Evolutionary conservation across 257 asterid genomes (phyloP).

Genomic region (Cordia subcordata): DNA sequence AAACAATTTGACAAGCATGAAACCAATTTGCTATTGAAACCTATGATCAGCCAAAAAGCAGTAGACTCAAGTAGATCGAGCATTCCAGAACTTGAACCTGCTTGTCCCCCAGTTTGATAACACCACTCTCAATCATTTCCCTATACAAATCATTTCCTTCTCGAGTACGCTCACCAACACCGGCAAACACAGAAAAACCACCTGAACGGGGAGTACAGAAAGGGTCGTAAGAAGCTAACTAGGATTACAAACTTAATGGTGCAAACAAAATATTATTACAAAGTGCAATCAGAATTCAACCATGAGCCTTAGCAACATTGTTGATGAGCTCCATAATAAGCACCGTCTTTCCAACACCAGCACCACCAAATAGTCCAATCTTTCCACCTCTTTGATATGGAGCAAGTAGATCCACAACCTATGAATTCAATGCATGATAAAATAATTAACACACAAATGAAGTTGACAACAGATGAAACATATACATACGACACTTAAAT

Average conservation of each 20-base stretch:
- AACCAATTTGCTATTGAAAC: background rate
- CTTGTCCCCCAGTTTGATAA: constrained; percentile 91
- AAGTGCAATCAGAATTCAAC: constrained; percentile 27
- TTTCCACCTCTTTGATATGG: constrained; percentile 99
- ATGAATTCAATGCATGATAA: background rate
- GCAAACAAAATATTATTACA: background rate
- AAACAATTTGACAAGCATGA: background rate
- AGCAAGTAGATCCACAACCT: constrained; percentile 98
- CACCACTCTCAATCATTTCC: constrained; percentile 99
- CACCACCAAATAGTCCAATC: constrained; percentile 98
- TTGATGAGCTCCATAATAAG: constrained; percentile 95
- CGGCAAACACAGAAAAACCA: constrained; percentile 99
- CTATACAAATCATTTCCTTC: constrained; percentile 98
- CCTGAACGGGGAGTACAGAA: constrained; percentile 37
- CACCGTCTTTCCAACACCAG: constrained; percentile 95
- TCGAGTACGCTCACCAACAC: constrained; percentile 98
- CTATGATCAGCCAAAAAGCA: background rate
- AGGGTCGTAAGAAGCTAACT: constrained; percentile 2
- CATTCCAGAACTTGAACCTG: constrained; percentile 30
- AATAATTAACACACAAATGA: background rate
- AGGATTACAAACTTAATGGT: background rate
- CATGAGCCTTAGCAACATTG: constrained; percentile 96
- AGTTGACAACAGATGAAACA: background rate
- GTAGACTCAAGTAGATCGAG: background rate
- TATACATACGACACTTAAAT: background rate